Evolutionary conservation across 495 filamentous ascomycete species (phyloP).

Genomic region (Penicillium canescens): DNA sequence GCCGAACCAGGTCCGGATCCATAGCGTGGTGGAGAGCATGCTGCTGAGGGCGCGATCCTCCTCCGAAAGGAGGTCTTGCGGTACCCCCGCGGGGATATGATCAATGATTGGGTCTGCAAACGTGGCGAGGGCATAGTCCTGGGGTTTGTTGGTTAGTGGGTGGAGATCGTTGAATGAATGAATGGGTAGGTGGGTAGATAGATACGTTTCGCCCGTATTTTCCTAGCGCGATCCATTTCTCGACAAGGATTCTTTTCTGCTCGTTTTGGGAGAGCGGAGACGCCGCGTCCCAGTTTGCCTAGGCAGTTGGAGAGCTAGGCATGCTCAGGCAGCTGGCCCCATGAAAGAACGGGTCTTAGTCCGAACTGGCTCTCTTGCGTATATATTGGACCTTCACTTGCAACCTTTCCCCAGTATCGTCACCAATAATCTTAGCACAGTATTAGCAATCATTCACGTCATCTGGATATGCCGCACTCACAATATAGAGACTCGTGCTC

Average conservation of each 20-base stretch:
- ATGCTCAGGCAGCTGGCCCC: no score
- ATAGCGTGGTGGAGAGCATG: conserved; percentile 1
- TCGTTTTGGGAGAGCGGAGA: neutral
- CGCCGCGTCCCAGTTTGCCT: conserved; percentile 1
- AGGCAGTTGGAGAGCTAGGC: neutral
- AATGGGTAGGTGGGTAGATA: neutral
- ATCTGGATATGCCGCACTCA: no score
- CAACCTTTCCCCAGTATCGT: no score
- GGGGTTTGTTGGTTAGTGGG: neutral
- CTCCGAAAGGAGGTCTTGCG: neutral
- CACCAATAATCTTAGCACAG: no score
- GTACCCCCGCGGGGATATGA: neutral
- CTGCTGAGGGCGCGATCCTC: conserved; percentile 8
- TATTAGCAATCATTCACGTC: no score
- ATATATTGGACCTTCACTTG: no score
- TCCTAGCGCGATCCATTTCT: conserved; percentile 4
- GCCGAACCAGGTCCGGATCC: conserved; percentile 18
- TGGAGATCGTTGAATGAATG: neutral
- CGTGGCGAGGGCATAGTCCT: neutral
- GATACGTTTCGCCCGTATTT: conserved; percentile 1
- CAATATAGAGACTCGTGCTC: no score
- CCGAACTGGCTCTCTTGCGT: no score
- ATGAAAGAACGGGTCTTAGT: no score
- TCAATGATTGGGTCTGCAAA: neutral
- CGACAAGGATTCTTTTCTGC: conserved; percentile 1